Evolutionary conservation across 306 rosid species (phyloP).

Genomic region (apple (Malus domestica)): ASM211411v1 NC_041790.1:16446001-16446500

Average conservation of each 20-base stretch:
- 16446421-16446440: neutral
- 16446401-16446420: neutral
- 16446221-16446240: constrained; percentile 82
- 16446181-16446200: constrained; percentile 92
- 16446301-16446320: neutral
- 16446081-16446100: constrained; percentile 58
- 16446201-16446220: constrained; percentile 76
- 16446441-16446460: neutral
- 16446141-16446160: constrained; percentile 64
- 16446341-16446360: neutral
- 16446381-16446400: neutral
- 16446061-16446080: constrained; percentile 79
- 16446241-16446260: constrained; percentile 81
- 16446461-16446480: neutral
- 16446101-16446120: constrained; percentile 51
- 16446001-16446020: constrained; percentile 6
- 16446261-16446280: neutral
- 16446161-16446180: constrained; percentile 69
- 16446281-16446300: neutral
- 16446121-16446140: constrained; percentile 69
- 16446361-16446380: neutral
- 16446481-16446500: constrained; percentile 68
- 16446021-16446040: constrained; percentile 7
- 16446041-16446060: constrained; percentile 2
- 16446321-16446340: constrained; percentile 12